Conservation (phyloP, 352 stramenopile species). For the Pythium diclinum region DNA sequence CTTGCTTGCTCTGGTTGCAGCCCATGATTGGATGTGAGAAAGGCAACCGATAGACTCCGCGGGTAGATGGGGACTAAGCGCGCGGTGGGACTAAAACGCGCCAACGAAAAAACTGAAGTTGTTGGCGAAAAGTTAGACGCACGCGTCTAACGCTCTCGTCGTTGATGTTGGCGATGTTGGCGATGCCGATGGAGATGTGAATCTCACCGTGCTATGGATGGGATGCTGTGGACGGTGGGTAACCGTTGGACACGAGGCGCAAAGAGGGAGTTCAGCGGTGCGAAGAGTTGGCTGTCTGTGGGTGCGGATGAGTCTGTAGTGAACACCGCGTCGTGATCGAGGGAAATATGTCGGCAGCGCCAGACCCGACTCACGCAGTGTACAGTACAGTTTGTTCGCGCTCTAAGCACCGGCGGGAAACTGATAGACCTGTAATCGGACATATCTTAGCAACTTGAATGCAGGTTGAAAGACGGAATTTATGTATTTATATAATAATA, state of each 20-base stretch:
- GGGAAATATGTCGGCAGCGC: neutral
- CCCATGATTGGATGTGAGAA: slow-evolving; percentile 37
- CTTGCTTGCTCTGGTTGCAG: slow-evolving; percentile 51
- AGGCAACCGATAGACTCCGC: slow-evolving; percentile 1
- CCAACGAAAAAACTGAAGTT: slow-evolving; percentile 1
- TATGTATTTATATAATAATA: too few relatives aligned
- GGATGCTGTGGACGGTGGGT: neutral
- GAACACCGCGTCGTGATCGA: neutral
- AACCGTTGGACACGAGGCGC: neutral
- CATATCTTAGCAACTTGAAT: too few relatives aligned
- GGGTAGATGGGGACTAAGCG: too few relatives aligned
- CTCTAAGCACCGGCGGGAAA: too few relatives aligned
- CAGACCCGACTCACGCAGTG: neutral
- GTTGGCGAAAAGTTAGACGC: slow-evolving; percentile 1
- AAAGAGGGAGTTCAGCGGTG: neutral
- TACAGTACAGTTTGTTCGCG: too few relatives aligned
- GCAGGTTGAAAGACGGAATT: too few relatives aligned
- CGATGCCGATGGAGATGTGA: neutral
- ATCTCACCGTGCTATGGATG: too few relatives aligned
- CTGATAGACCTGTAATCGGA: too few relatives aligned
- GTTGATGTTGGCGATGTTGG: neutral
- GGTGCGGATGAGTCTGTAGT: neutral
- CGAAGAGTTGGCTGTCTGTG: neutral
- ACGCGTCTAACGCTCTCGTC: too few relatives aligned
- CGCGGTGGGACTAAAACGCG: neutral